Evolutionary conservation across 2,329 filamentous ascomycete species (phyloP), one percentile per base, ranked within the genome.

Genomic region (Stenocarpella maydis): DNA sequence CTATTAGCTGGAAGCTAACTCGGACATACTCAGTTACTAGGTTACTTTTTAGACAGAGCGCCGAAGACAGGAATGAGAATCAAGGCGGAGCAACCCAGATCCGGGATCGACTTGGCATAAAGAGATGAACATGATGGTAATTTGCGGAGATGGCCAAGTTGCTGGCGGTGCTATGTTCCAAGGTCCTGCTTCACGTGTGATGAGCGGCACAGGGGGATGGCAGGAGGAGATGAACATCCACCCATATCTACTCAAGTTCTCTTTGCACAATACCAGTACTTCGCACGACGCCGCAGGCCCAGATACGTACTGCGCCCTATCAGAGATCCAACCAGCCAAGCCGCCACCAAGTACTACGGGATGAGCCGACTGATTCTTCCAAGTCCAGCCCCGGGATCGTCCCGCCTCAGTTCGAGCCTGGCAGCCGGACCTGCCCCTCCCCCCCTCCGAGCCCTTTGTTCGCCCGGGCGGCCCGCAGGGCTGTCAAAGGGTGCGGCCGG

Each of bases 281-380:
- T 28, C n/a, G 14, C 37, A 43, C 37, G 28, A 6, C 28, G 37
- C 12, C 8, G 4, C 15, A 28, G 4, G 10, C 14, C 15, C 14
- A 58, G 54, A 58, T 28, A 34, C 31, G 9, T 34, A 34, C 31
- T 17, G n/a, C 10, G 45, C 17, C 26, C n/a, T 7, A 14, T 4
- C 8, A 15, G 31, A 55, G 15, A 8, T 3, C 12, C 31, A 39
- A 24, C 10, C 31, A 31, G 31, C 52, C 28, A 19, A 24, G n/a
- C 52, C n/a, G n/a, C 17, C 19, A 28, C 12, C n/a, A 7, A 4
- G 8, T n/a, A 3, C 58, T n/a, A 3, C 58, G 58, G 58, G 43
- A 63, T 28, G 58, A 63, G 58, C 58, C 58, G 58, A 37, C 58
- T 28, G 41, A 49, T 28, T 19, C 19, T 49, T 34, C n/a, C 31